Evolutionary conservation across 352 stramenopile genomes (phyloP).

Genomic region (Phytophthora meadii): DNA sequence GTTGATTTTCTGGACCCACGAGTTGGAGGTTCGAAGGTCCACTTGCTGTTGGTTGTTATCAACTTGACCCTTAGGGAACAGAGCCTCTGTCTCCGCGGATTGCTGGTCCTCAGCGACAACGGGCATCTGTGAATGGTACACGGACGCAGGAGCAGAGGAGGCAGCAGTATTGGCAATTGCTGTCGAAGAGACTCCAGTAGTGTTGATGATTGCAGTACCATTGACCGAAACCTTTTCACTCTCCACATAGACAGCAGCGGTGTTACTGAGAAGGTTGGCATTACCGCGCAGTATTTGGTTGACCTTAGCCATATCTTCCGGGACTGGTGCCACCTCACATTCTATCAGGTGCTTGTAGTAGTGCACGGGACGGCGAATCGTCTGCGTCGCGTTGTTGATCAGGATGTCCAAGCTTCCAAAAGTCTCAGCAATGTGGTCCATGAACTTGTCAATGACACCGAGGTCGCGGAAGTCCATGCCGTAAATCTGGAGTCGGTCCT

Average conservation of each 20-base stretch:
- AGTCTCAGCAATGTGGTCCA: slow-evolving; percentile 80
- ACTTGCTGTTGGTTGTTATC: slow-evolving; percentile 95
- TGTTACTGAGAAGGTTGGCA: slow-evolving; percentile 43
- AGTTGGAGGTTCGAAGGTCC: slow-evolving; percentile 92
- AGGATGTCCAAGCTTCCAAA: slow-evolving; percentile 92
- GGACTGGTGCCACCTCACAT: slow-evolving; percentile 63
- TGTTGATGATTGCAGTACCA: slow-evolving; percentile 37
- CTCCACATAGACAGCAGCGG: slow-evolving; percentile 1
- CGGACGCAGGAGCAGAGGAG: slow-evolving; percentile 69
- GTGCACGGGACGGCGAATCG: slow-evolving; percentile 90
- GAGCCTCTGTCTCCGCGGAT: slow-evolving; percentile 49
- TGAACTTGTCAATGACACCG: slow-evolving; percentile 93
- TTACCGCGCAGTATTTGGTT: slow-evolving; percentile 63
- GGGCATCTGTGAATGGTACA: slow-evolving; percentile 90
- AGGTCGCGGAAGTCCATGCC: slow-evolving; percentile 96
- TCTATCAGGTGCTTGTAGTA: slow-evolving; percentile 93
- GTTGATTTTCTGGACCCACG: slow-evolving; percentile 89
- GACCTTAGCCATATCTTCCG: slow-evolving; percentile 53
- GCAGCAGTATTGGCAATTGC: neutral
- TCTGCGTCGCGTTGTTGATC: slow-evolving; percentile 98
- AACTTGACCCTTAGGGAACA: slow-evolving; percentile 78
- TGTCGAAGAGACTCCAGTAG: slow-evolving; percentile 23
- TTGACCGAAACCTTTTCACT: slow-evolving; percentile 20
- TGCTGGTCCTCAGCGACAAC: slow-evolving; percentile 88
- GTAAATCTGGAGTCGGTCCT: slow-evolving; percentile 90